These are phyloP conservation scores for Choiromyces venosus DNA, from an alignment of 495 filamentous ascomycete species.

Conservation along the genomic window DNA sequence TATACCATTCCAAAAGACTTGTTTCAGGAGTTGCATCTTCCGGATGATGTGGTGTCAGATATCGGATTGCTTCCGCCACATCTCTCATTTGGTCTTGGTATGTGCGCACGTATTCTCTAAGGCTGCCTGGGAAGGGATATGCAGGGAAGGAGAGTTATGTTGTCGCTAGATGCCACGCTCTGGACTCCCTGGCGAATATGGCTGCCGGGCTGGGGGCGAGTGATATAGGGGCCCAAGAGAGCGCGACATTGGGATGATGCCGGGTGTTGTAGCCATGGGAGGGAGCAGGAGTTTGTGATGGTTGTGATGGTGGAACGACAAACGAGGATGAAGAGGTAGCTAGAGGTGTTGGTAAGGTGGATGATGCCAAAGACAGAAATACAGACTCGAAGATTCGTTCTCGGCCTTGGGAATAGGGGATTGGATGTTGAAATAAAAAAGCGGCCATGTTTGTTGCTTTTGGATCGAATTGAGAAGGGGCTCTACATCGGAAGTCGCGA, in stretches of 20 bases:
- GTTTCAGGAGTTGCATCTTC: constrained; percentile 36
- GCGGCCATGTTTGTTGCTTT: constrained; percentile 16
- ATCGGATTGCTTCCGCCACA: constrained; percentile 33
- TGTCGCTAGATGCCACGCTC: constrained; percentile 38
- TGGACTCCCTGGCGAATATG: constrained; percentile 29
- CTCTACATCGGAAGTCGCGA: background rate
- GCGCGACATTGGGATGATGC: constrained; percentile 31
- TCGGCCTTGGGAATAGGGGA: constrained; percentile 21
- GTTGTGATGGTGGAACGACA: constrained; percentile 9
- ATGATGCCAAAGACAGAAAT: constrained; percentile 32
- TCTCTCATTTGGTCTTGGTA: constrained; percentile 29
- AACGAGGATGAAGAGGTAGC: constrained; percentile 26
- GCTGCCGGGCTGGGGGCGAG: constrained; percentile 34
- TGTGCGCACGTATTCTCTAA: constrained; percentile 27
- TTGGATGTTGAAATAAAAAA: constrained; percentile 17
- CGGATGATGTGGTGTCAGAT: constrained; percentile 22
- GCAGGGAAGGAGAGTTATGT: constrained; percentile 31
- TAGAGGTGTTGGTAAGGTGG: constrained; percentile 27
- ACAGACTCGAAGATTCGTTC: constrained; percentile 37
- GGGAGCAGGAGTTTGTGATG: constrained; percentile 28
- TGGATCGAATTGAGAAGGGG: background rate
- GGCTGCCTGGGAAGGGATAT: constrained; percentile 25
- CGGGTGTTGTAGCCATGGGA: constrained; percentile 40
- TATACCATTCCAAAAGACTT: constrained; percentile 40
- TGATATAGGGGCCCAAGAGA: constrained; percentile 26